Percentiles rank a stretch among this genome's conserved stretches.
Evolutionary conservation across 208 protist genomes (phyloP).

Genomic region (Giardia duodenalis): DNA sequence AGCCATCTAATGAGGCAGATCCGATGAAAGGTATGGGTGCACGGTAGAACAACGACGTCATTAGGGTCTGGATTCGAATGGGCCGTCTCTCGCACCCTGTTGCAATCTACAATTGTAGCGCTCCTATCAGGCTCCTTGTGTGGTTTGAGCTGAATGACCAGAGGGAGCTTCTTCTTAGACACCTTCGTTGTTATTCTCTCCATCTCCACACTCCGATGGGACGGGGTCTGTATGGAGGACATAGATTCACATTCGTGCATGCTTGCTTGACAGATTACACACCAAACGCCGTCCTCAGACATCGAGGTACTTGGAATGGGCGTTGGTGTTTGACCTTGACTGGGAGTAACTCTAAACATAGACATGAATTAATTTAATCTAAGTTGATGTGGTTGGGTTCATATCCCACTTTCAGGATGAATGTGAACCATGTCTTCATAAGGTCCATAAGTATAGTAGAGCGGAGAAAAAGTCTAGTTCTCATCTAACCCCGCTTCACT

Average conservation of each 20-base stretch:
- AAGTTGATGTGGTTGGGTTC: too few species aligned
- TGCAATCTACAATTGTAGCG: neutral
- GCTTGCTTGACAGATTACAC: conserved; percentile 11
- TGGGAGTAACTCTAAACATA: too few species aligned
- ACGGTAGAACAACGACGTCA: conserved; percentile 4
- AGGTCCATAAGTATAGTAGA: too few species aligned
- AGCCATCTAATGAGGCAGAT: conserved; percentile 33
- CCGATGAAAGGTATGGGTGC: conserved; percentile 31
- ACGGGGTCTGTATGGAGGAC: neutral
- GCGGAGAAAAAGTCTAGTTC: too few species aligned
- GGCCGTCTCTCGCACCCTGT: neutral
- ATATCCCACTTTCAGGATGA: too few species aligned
- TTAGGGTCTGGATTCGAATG: neutral
- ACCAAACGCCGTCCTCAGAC: conserved; percentile 10
- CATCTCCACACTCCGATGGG: neutral
- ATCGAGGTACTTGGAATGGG: neutral
- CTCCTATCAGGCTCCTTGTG: neutral
- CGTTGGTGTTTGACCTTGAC: neutral
- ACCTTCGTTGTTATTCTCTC: neutral
- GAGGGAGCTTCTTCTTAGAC: neutral
- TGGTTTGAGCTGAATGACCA: neutral
- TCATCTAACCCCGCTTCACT: neutral
- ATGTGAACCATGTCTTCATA: too few species aligned
- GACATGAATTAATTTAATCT: too few species aligned
- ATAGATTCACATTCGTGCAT: neutral